Evolutionary conservation across 73 alveolate genomes (phyloP), one percentile per base, ranked within the genome.

Genomic region (Paramecium tetraurelia): DNA sequence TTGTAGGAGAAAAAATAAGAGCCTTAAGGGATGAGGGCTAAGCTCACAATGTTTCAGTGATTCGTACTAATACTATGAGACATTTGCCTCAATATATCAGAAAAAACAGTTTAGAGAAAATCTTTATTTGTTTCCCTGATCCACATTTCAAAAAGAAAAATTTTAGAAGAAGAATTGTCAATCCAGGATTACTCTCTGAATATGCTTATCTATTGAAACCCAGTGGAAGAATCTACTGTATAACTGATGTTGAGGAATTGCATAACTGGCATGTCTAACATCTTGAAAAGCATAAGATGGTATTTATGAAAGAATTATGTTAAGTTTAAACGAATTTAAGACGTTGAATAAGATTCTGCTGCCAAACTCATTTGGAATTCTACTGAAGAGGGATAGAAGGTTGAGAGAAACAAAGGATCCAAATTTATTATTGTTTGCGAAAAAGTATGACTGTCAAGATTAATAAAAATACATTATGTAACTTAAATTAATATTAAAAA

Each of bases 51-150:
- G 97, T 97, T 50, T 95, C 98, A 48, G 99, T 97, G 6, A 94
- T 98, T 84, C 94, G 99, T 71, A 93, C 99, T 6, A 98, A 98
- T 92, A 97, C 99, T 29, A 97, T 97, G 99, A 97, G 92, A 90
- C 95, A 94, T 86, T 75, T 96, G 20, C 92, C 96, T 46, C 92
- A 96, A 85, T 96, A 92, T 90, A 94, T 95, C 89, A 93, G 96
- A 84, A 95, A 96, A 76, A 98, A 96, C 1, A 95, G 94, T 94
- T 31, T 98, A 7, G 95, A 89, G 77, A 98, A 98, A 92, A 94
- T 97, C 88, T 98, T 98, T 85, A 94, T 98, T 95, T 97, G 99
- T 70, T 98, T 98, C 71, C 99, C 99, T 18, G 99, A 98, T 86
- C 99, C 99, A 21, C 99, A 97, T 93, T 98, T 98, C 93, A 98